Percentiles rank a stretch among this genome's conserved stretches.
phyloP scores from a whole-genome alignment of 805 yeast species.

The Candida piceae region DNA sequence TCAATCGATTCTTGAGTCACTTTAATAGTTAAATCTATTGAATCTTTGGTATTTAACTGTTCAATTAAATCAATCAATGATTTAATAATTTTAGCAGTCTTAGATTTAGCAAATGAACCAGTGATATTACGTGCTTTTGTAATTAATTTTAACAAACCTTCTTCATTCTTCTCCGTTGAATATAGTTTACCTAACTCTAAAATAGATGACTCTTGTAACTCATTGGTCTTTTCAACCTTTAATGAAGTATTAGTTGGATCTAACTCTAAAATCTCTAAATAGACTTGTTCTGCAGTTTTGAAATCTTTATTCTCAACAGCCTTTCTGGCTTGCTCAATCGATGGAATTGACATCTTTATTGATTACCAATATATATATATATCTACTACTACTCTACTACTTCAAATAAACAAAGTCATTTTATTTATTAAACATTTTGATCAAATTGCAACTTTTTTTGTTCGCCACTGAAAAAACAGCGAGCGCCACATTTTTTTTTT shows the following conservation, averaged over 20 bases:
- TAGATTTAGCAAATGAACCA: conserved; percentile 78
- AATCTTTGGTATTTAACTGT: conserved; percentile 40
- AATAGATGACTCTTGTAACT: conserved; percentile 64
- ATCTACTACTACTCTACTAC: neutral
- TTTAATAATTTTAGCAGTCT: conserved; percentile 87
- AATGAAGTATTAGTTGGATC: conserved; percentile 10
- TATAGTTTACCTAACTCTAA: conserved; percentile 73
- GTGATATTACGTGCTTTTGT: conserved; percentile 65
- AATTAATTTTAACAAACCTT: conserved; percentile 56
- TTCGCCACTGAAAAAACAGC: conserved; percentile 7
- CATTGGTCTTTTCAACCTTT: conserved; percentile 37
- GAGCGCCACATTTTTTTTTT: neutral
- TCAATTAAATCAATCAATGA: conserved; percentile 76
- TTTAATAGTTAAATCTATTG: conserved; percentile 63
- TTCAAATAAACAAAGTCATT: too few relatives aligned
- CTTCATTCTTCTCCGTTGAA: conserved; percentile 41
- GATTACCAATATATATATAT: neutral
- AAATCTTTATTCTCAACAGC: conserved; percentile 46
- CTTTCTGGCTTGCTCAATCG: conserved; percentile 56
- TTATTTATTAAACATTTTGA: neutral
- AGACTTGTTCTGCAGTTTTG: conserved; percentile 55
- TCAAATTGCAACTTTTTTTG: neutral
- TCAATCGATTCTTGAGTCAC: conserved; percentile 76
- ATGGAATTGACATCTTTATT: conserved; percentile 28
- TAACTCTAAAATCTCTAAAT: conserved; percentile 42